These are phyloP conservation scores for Carex parvula DNA, from an alignment of 176 grass and related monocot species.

Conservation along the genomic window DNA sequence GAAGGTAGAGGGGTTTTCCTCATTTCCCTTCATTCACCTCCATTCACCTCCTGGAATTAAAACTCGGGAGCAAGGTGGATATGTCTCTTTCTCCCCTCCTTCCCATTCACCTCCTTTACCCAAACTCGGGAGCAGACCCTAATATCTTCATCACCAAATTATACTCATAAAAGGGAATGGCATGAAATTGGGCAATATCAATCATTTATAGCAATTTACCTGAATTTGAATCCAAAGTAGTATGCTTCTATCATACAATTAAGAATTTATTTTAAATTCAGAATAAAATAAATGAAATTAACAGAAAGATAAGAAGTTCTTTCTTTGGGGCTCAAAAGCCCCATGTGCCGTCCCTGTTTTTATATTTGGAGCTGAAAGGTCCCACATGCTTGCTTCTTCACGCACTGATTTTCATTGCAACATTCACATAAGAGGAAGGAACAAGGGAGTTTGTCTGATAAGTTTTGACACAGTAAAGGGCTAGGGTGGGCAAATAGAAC, in stretches of 20 bases:
- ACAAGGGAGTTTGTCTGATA: neutral
- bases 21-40: neutral
- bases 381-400: neutral
- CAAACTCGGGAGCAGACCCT: neutral
- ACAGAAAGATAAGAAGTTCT: neutral
- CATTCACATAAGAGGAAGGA: neutral
- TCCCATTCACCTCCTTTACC: neutral
- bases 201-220: neutral
- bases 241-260: constrained; percentile 1
- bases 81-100: neutral
- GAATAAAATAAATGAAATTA: neutral
- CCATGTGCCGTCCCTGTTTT: neutral
- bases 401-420: neutral
- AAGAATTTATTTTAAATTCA: neutral
- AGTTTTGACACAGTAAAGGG: neutral
- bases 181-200: neutral
- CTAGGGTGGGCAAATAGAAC: neutral
- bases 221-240: neutral
- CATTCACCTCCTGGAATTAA: neutral
- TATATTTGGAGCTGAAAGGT: neutral
- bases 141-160: neutral
- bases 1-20: neutral
- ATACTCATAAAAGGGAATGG: neutral
- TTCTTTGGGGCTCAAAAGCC: neutral
- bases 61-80: neutral